These are phyloP conservation scores for Inga leiocalycina DNA, from an alignment of 306 rosid genomes.

Conservation along the genomic window DNA sequence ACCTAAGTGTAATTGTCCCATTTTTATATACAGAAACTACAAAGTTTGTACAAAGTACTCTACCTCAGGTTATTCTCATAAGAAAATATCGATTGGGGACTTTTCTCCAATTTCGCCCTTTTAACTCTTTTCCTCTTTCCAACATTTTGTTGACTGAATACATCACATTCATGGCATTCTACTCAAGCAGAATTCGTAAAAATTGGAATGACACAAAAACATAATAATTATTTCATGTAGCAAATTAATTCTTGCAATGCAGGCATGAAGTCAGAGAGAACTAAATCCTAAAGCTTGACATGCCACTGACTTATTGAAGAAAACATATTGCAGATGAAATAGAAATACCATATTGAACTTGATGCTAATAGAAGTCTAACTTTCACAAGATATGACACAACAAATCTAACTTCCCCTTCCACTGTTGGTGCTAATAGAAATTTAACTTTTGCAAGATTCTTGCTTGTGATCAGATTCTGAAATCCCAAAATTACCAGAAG, in stretches of 20 bases:
- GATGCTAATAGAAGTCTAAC: constrained; percentile 30
- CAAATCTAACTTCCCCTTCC: background rate
- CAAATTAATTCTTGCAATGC: constrained; percentile 12
- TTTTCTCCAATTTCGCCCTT: no score
- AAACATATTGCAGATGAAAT: constrained; percentile 19
- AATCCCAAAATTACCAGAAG: constrained; percentile 28
- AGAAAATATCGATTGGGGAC: no score
- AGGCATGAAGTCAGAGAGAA: constrained; percentile 3
- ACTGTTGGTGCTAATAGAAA: constrained; percentile 26
- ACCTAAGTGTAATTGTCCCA: no score
- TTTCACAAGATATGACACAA: constrained; percentile 11
- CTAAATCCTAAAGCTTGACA: constrained; percentile 34
- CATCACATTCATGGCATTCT: background rate
- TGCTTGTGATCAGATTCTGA: constrained; percentile 13
- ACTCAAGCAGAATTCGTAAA: background rate
- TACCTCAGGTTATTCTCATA: no score
- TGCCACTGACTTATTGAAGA: constrained; percentile 37
- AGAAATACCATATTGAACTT: constrained; percentile 32
- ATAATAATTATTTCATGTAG: background rate
- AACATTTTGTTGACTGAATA: background rate
- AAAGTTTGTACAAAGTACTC: no score
- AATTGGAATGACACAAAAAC: background rate
- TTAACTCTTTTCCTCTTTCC: background rate
- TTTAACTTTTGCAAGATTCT: constrained; percentile 30
- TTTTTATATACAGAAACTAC: no score